Evolutionary conservation across 768 basidiomycete species (phyloP).

Genomic region (Termitomyces sp.): DNA sequence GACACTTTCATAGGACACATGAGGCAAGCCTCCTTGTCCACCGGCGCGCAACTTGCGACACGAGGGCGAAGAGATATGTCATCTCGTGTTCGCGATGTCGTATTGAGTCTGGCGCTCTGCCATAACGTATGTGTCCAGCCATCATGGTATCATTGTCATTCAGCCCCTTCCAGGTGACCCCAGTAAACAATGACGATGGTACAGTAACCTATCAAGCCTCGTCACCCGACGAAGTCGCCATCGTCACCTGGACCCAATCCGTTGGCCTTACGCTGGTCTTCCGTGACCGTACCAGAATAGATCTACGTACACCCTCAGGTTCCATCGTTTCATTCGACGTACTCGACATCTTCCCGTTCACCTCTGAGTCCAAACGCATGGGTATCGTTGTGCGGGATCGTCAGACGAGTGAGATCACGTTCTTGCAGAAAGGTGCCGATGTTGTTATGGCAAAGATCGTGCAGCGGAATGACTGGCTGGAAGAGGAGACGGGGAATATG

Average conservation of each 20-base stretch:
- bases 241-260: slow-evolving; percentile 95
- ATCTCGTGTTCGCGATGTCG: slow-evolving; percentile 86
- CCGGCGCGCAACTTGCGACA: slow-evolving; percentile 77
- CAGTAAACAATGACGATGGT: slow-evolving; percentile 91
- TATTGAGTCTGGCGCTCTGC: slow-evolving; percentile 88
- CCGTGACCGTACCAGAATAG: slow-evolving; percentile 89
- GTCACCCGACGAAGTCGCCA: slow-evolving; percentile 98
- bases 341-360: slow-evolving; percentile 96
- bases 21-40: slow-evolving; percentile 53
- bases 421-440: slow-evolving; percentile 96
- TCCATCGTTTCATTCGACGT: slow-evolving; percentile 69
- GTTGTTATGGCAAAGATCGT: slow-evolving; percentile 97
- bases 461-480: slow-evolving; percentile 96
- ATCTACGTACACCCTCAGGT: slow-evolving; percentile 69
- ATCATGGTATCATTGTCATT: background rate
- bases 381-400: slow-evolving; percentile 89
- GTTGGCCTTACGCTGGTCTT: slow-evolving; percentile 86
- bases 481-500: slow-evolving; percentile 99
- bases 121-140: slow-evolving; percentile 70
- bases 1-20: slow-evolving; percentile 25
- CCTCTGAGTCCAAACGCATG: slow-evolving; percentile 98
- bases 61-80: slow-evolving; percentile 94
- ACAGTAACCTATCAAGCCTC: slow-evolving; percentile 96
- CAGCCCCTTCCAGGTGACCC: slow-evolving; percentile 72
- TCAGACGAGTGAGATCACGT: slow-evolving; percentile 71